These are phyloP conservation scores for Boletus rufocinnamomeus DNA, from an alignment of 768 basidiomycete species.

Conservation along the genomic window DNA sequence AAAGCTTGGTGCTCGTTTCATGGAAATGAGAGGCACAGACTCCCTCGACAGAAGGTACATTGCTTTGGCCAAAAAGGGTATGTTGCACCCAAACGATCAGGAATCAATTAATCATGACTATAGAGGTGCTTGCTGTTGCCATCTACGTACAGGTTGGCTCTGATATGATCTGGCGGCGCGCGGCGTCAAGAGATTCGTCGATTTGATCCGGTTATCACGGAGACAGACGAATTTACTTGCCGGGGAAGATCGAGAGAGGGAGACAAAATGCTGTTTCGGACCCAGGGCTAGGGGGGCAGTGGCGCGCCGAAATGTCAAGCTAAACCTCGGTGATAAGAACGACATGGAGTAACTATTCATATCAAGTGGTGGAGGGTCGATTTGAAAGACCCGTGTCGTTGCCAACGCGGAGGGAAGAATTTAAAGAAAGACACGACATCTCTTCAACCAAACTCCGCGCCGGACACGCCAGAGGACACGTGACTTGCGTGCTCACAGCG, in stretches of 20 bases:
- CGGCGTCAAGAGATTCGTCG: background rate
- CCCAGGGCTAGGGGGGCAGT: background rate
- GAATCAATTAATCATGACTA: background rate
- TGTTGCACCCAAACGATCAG: background rate
- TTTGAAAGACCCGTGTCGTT: background rate
- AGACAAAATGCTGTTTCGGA: background rate
- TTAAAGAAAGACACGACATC: background rate
- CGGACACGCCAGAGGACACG: conserved; percentile 3
- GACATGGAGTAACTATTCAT: conserved; percentile 1
- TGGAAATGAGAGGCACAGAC: conserved; percentile 11
- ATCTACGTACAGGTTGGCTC: conserved; percentile 2
- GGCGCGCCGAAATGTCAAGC: background rate
- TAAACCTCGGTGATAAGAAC: background rate
- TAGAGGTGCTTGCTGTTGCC: conserved; percentile 2
- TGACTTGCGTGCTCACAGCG: conserved; percentile 7
- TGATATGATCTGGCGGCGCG: conserved; percentile 1
- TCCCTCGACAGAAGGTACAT: conserved; percentile 2
- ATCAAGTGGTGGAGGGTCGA: background rate
- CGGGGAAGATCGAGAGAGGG: background rate
- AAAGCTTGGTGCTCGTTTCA: conserved; percentile 11
- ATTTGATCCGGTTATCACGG: conserved; percentile 16
- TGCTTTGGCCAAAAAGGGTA: conserved; percentile 1
- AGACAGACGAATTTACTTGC: background rate
- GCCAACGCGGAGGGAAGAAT: background rate
- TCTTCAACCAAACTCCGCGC: background rate